These are phyloP conservation scores for Globisporangium carolinianum DNA, from an alignment of 352 stramenopile species.

Conservation along the genomic window DNA sequence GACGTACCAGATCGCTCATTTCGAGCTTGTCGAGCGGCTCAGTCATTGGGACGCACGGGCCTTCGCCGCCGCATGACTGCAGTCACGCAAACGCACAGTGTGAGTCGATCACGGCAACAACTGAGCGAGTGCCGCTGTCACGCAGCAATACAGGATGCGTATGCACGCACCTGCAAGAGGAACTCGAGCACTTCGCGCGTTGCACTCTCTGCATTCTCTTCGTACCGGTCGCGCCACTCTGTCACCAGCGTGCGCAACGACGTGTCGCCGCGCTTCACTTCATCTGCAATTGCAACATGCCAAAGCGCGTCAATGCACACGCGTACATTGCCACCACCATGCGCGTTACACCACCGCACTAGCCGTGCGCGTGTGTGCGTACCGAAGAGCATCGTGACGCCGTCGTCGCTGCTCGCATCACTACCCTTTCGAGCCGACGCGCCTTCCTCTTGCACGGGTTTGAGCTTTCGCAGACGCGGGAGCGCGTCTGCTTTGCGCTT, in stretches of 20 bases:
- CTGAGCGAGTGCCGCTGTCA: neutral
- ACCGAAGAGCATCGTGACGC: slow-evolving; percentile 5
- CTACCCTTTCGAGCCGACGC: slow-evolving; percentile 4
- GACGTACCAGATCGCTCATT: slow-evolving; percentile 50
- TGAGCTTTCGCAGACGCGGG: slow-evolving; percentile 22
- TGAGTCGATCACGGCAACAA: too few relatives aligned
- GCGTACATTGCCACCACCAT: neutral
- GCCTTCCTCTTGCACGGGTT: slow-evolving; percentile 17
- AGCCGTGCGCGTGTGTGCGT: neutral
- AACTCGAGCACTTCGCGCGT: slow-evolving; percentile 76
- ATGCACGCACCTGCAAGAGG: slow-evolving; percentile 37
- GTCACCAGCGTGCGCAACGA: slow-evolving; percentile 45
- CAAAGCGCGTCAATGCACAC: neutral
- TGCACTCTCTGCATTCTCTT: slow-evolving; percentile 41
- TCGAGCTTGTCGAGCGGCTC: slow-evolving; percentile 62
- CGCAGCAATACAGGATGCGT: too few relatives aligned
- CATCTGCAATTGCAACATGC: slow-evolving; percentile 25
- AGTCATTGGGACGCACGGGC: slow-evolving; percentile 38
- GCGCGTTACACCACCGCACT: neutral
- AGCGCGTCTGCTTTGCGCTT: slow-evolving; percentile 14
- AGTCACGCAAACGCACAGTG: neutral
- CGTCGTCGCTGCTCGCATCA: slow-evolving; percentile 8
- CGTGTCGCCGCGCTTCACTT: slow-evolving; percentile 40
- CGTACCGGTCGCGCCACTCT: slow-evolving; percentile 68
- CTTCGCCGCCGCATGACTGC: slow-evolving; percentile 48